Percentiles rank a stretch among this genome's conserved stretches.
These are phyloP conservation scores for Colletotrichum euphorbiae DNA, from an alignment of 2,329 filamentous ascomycete species.

Conservation along the genomic window DNA sequence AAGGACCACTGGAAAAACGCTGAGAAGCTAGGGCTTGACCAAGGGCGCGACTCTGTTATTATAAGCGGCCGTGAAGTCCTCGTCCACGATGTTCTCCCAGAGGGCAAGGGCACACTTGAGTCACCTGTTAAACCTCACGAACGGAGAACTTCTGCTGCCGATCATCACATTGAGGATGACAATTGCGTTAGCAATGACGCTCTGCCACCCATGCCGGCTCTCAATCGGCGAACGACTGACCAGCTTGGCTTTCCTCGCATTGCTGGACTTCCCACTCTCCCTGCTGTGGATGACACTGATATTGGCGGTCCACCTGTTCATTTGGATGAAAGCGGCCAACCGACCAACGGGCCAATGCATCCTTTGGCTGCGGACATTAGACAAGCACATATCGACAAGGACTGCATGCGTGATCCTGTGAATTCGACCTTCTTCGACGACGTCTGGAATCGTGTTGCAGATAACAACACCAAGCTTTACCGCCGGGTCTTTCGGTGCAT, in stretches of 20 bases:
- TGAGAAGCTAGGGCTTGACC: conserved; percentile 68
- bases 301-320: conserved; percentile 79
- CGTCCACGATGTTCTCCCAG: conserved; percentile 69
- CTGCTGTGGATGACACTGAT: conserved; percentile 80
- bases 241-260: conserved; percentile 75
- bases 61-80: conserved; percentile 79
- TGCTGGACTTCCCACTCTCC: conserved; percentile 77
- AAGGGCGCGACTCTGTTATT: conserved; percentile 78
- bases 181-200: conserved; percentile 54
- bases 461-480: conserved; percentile 96
- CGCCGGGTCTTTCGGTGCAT: conserved; percentile 95
- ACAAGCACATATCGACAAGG: conserved; percentile 80
- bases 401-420: conserved; percentile 95
- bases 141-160: conserved; percentile 42
- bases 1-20: conserved; percentile 79
- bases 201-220: conserved; percentile 68
- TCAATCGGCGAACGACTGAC: conserved; percentile 72
- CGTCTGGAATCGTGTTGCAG: conserved; percentile 86
- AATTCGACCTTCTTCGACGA: conserved; percentile 86
- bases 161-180: conserved; percentile 41
- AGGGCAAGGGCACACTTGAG: conserved; percentile 71
- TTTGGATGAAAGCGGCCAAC: conserved; percentile 64
- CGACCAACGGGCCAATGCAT: conserved; percentile 58
- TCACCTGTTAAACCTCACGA: conserved; percentile 60
- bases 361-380: conserved; percentile 75